These are phyloP conservation scores for Populus hybrid DNA, from an alignment of 441 rosid genomes.

Conservation along the genomic window DNA sequence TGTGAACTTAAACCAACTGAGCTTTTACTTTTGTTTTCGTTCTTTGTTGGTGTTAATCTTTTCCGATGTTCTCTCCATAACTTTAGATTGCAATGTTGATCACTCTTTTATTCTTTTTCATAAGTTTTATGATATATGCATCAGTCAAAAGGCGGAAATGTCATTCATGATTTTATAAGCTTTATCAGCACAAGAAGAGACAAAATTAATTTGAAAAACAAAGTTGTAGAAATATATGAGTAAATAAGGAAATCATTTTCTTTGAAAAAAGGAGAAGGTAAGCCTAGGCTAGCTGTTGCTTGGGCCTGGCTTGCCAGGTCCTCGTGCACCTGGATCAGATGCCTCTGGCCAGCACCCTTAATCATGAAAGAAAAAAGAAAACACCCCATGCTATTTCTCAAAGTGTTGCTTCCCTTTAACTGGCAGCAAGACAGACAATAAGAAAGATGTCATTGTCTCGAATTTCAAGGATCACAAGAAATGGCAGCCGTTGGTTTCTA, in stretches of 20 bases:
- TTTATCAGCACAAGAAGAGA: neutral
- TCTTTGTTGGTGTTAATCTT: neutral
- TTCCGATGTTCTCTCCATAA: neutral
- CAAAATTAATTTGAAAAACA: neutral
- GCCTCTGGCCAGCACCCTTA: neutral
- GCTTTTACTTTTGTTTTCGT: neutral
- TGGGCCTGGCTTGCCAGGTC: neutral
- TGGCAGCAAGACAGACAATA: neutral
- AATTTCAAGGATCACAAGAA: slow-evolving; percentile 24
- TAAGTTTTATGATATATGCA: neutral
- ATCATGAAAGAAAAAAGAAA: neutral
- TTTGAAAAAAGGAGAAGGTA: neutral
- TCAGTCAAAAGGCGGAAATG: neutral
- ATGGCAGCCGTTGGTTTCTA: slow-evolving; percentile 27
- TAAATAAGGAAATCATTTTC: too few species aligned
- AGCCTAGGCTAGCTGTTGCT: neutral
- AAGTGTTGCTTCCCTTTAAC: neutral
- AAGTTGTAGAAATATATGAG: neutral
- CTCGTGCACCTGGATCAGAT: neutral
- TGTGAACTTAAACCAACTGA: neutral
- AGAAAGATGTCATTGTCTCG: slow-evolving; percentile 17
- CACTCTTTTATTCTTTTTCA: neutral
- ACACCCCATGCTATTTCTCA: neutral
- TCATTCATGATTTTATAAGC: neutral
- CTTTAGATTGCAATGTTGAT: neutral